Conservation (phyloP, 75 land plant genomes). For the Larix kaempferi region DNA sequence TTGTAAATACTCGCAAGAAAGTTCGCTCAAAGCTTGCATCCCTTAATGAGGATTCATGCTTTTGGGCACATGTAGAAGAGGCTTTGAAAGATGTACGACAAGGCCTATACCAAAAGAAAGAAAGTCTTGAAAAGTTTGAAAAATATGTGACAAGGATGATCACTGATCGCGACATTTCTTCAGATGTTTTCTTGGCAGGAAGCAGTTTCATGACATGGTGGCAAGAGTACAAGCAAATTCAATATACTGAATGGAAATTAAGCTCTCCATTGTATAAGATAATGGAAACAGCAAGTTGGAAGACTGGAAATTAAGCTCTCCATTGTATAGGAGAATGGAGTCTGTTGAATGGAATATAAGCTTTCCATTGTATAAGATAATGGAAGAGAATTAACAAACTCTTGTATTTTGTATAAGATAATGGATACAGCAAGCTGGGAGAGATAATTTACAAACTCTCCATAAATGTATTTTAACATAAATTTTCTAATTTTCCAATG, state of each 20-base stretch:
- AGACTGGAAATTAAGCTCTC: too few species aligned
- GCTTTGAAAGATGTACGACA: background rate
- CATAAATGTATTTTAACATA: too few species aligned
- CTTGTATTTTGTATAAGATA: too few species aligned
- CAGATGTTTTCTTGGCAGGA: background rate
- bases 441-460: too few species aligned
- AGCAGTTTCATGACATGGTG: slow-evolving; percentile 3
- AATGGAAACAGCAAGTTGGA: background rate
- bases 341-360: too few species aligned
- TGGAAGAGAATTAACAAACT: too few species aligned
- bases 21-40: slow-evolving; percentile 2
- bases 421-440: background rate
- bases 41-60: background rate
- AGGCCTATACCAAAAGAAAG: background rate
- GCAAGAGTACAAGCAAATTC: background rate
- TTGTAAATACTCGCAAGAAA: background rate
- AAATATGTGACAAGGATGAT: background rate
- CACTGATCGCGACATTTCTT: background rate
- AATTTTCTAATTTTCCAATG: too few species aligned
- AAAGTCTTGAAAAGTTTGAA: background rate
- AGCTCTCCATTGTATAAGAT: background rate
- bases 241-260: background rate
- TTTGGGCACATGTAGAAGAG: slow-evolving; percentile 8
- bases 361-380: too few species aligned
- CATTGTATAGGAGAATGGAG: too few species aligned